Base-by-base conservation (phyloP, 2,329 filamentous ascomycete species). In the Fusarium armeniacum region DNA sequence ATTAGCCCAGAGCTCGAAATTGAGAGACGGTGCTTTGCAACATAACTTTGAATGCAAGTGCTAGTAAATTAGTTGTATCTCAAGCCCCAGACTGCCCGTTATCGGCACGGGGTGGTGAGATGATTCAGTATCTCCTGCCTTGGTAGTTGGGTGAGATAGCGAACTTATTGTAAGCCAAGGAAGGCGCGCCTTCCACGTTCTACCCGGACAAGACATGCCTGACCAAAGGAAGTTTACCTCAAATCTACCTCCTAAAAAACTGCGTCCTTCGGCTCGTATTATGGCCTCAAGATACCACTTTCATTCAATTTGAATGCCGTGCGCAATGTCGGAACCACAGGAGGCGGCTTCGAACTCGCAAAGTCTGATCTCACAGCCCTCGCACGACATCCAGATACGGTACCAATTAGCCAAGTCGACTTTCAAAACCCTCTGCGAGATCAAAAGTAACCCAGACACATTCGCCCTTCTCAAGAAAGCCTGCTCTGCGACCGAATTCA, bases 401-500 rank as follows among this genome's bases (percentile, higher is more conserved):
- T 80, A 81, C 67, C 75, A 74, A 50, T 69, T 81, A 11, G 75
- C 80, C 1, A 15, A 67, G 0, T 63, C 74, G 5, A 81, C 79
- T 10, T 76, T 80, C 65, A 76, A 74, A 53, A 72, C 47, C 5
- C 72, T 81, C 18, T 72, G 69, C 26, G 67, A 64, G 13, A 74
- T 81, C 24, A 43, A 64, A 9, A 49, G 47, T 5, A 56, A 66
- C 8, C 79, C 79, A 2, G 67, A 76, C 43, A 72, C 77, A n/a
- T 73, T 75, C 6, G 67, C 76, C 8, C 72, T 83, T 20, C 77
- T 83, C 44, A 75, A 79, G 26, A 78, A 69, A n/a, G 79, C 79
- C 9, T 81, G 80, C 49, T 73, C 73, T 15, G 80, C 81, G 30
- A 76, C 75, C 24, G 81, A 83, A 57, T 77, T 83, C 46, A 74